Evolutionary conservation across 176 grass and related monocot genomes (phyloP), one percentile per base, ranked within the genome.

Genomic region (maize (Zea mays)): DNA sequence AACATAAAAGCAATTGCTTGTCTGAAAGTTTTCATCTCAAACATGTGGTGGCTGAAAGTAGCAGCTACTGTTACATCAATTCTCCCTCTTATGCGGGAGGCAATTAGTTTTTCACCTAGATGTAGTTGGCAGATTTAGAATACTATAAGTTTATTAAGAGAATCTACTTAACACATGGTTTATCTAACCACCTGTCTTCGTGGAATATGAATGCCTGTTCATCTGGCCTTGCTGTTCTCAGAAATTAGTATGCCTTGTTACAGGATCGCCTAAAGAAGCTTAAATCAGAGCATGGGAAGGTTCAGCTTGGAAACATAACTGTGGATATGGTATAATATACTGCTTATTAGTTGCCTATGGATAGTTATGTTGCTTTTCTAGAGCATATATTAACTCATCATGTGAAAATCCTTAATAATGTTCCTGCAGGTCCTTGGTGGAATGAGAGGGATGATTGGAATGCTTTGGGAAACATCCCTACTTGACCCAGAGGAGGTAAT

Each of bases 401-500:
- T 10, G 11, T 13, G 62, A 40, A 84, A 69, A 61, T 84, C 47
- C 42, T 40, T n/a, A 81, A 72, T 56, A 39, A 35, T 79, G 44
- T 84, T 76, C 41, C 33, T 34, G 8, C 69, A 95, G 96, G 96
- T 99, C 71, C 93, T 99, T 86, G 92, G 96, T 89, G 96, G 96
- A 82, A 99, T 99, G 96, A 95, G 96, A 82, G 92, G 96, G 87
- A 95, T 95, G 96, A 90, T 19, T 83, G 96, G 96, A 55, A 84
- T 99, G 80, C 90, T 99, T n/a, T 99, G 96, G 92, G 92, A 99
- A 84, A 89, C 96, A 76, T 99, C 96, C 38, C 83, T 99, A 74
- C 96, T 99, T 85, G 96, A 99, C 70, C 83, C 96, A 13, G 96
- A 99, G n/a, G 96, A 99, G 96, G 96, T 99, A 82, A 74, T 48